Base-by-base conservation (phyloP, 2,329 filamentous ascomycete genomes). In the Hymenoscyphus fraxineus region DNA sequence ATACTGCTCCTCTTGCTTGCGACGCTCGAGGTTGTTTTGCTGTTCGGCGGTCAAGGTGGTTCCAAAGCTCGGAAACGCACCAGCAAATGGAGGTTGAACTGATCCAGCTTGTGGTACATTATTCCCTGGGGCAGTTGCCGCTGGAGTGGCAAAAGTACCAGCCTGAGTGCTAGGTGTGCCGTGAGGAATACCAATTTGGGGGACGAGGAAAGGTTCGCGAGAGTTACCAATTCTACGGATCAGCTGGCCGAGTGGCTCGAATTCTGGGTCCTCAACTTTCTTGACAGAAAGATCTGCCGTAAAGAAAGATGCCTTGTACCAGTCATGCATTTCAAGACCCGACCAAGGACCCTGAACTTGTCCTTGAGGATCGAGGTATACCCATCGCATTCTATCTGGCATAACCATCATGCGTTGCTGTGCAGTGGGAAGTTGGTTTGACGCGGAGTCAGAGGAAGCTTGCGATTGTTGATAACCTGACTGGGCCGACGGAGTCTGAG, bases 241-340 rank as follows among this genome's bases (percentile, higher is more conserved):
- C 31, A 99, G 85, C 77, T 98, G 93, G 2, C 94, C 95, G 10
- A 99, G 81, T 13, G 94, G 95, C 77, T 99, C 95, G 72, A 97
- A 99, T 59, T 99, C 94, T 0, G 84, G 82, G 73, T 99, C 95
- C 75, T 99, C 95, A 5, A 94, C 82, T 76, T 97, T 97, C 80
- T 96, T 97, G 39, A 99, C 95, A 55, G 96, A 87, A 22, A 99
- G 82, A 72, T 99, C 94, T 0, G 94, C 89, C 0, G 92, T 96
- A 78, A 99, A 99, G 80, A 98, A 99, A 57, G 94, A 93, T 44
- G 93, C 94, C 77, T 98, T 98, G 79, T 98, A 99, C 95, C 95
- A 99, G 73, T 99, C 96, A 71, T 99, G 96, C 95, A 99, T 99
- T 78, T 99, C 95, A 59, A 99, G 80, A 1, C 95, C 95, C 47